Evolutionary conservation across 75 land plant genomes (phyloP), one percentile per base, ranked within the genome.

Genomic region (Sequoia sempervirens): DNA sequence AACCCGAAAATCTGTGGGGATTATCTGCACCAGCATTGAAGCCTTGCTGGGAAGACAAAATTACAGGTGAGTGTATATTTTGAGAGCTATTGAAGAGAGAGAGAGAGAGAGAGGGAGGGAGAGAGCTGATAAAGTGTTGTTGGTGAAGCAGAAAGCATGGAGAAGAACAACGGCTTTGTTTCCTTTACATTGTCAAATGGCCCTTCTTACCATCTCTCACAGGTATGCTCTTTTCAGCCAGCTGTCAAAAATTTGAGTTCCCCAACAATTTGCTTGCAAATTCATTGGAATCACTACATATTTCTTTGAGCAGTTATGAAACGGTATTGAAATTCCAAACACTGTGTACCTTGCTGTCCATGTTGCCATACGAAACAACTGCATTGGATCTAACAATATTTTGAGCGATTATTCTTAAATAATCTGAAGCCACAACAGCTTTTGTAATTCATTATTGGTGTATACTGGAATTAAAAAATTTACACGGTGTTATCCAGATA

Each of bases 121-220:
- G 80, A 81, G 14, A 81, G 14, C 69, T 52, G n/a, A 52, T 17
- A 81, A 23, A 56, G 4, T 58, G 23, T 34, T 64, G 11, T 50
- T 37, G 58, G 72, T 30, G 26, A 34, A 61, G 70, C 89, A 88
- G 91, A 87, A 38, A 87, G 87, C 41, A 68, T 56, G 34, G 85
- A 85, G 34, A 58, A 85, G 80, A 84, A 91, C n/a, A 82, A 84
- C 47, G 97, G 97, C 26, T 95, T 46, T 83, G 89, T 95, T 73
- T 84, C 88, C 75, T 90, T 95, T 84, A 88, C 92, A 9, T 87
- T 94, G 79, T 90, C 93, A 47, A 82, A 90, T 83, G 97, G 97
- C 53, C 95, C 96, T 17, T 94, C 94, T 37, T 89, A 91, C 83
- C 97, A 95, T 83, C 83, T 92, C 40, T 86, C 89, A 17, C 97